These are phyloP conservation scores for Rhododendron williamsianum DNA, from an alignment of 148 eudicot species.

Conservation along the genomic window DNA sequence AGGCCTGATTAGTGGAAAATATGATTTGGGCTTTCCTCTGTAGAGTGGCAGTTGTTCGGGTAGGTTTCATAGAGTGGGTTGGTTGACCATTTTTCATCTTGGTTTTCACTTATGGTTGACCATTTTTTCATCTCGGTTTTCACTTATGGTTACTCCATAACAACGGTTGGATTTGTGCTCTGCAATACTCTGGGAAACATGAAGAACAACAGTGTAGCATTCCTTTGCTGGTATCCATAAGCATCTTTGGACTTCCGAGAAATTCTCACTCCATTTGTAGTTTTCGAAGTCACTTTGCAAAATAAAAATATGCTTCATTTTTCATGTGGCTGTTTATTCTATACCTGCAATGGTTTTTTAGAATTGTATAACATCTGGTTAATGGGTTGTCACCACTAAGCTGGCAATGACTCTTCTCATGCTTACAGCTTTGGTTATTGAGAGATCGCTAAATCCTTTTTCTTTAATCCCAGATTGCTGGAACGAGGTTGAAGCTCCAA, in stretches of 20 bases:
- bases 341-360: neutral
- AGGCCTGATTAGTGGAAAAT: neutral
- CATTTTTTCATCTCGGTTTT: neutral
- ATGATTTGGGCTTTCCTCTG: neutral
- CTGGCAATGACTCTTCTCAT: neutral
- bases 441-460: conserved; percentile 4
- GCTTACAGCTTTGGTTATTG: neutral
- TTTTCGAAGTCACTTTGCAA: neutral
- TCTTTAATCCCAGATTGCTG: conserved; percentile 35
- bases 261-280: neutral
- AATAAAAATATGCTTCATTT: neutral
- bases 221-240: neutral
- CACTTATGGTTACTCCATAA: neutral
- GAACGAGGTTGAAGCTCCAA: conserved; percentile 29
- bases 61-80: neutral
- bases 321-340: neutral
- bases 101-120: neutral
- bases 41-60: neutral
- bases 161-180: neutral
- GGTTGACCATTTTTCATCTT: neutral
- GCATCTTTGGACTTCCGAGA: neutral
- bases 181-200: neutral
- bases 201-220: neutral
- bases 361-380: neutral
- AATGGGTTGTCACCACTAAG: neutral